phyloP scores from a whole-genome alignment of 2,329 filamentous ascomycete species.

The Diplocarpon rosae region DNA sequence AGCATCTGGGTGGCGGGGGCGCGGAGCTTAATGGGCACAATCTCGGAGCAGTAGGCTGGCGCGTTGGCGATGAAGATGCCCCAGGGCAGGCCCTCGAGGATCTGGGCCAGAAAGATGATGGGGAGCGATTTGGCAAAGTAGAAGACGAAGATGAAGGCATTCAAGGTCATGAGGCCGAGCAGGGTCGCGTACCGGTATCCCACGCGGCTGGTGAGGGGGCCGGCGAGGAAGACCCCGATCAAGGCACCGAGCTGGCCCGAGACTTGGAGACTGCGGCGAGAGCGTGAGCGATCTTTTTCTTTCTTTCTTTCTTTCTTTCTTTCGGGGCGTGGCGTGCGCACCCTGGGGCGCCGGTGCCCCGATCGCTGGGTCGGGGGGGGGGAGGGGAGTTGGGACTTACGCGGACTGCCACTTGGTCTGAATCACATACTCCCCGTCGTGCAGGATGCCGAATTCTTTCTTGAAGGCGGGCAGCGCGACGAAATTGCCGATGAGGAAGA shows the following conservation, averaged over 20 bases:
- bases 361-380: too few species aligned
- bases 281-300: too few species aligned
- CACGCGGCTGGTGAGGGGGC: slow-evolving; percentile 46
- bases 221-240: slow-evolving; percentile 47
- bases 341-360: too few species aligned
- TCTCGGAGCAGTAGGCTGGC: slow-evolving; percentile 51
- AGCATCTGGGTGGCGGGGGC: slow-evolving; percentile 50
- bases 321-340: too few species aligned
- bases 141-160: slow-evolving; percentile 50
- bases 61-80: slow-evolving; percentile 56
- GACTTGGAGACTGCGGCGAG: slow-evolving; percentile 41
- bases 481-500: slow-evolving; percentile 51
- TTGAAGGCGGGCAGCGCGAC: slow-evolving; percentile 40
- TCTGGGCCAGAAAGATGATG: slow-evolving; percentile 37
- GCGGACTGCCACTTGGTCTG: slow-evolving; percentile 46
- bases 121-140: slow-evolving; percentile 43
- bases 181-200: slow-evolving; percentile 51
- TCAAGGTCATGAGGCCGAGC: slow-evolving; percentile 42
- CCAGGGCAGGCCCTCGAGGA: slow-evolving; percentile 53
- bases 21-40: slow-evolving; percentile 46
- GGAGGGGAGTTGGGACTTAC: too few species aligned
- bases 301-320: too few species aligned
- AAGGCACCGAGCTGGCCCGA: slow-evolving; percentile 47
- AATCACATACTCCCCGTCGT: slow-evolving; percentile 30
- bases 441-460: slow-evolving; percentile 34